These are phyloP conservation scores for Dysphania ambrosioides DNA, from an alignment of 148 eudicot genomes.

Conservation along the genomic window DNA sequence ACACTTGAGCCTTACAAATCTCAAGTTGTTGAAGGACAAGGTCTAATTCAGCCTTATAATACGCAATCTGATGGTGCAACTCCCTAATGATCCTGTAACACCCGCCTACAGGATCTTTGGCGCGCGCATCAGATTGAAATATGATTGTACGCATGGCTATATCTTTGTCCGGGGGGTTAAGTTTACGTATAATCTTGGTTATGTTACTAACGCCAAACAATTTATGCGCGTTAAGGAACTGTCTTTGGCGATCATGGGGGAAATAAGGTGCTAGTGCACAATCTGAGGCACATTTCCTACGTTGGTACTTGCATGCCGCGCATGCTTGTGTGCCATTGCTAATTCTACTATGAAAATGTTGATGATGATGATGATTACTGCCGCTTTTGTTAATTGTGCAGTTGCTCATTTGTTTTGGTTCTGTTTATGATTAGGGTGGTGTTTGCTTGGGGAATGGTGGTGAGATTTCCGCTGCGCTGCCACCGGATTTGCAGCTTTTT, in stretches of 20 bases:
- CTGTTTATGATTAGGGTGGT: conserved; percentile 5
- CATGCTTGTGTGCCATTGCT: conserved; percentile 62
- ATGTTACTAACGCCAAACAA: conserved; percentile 88
- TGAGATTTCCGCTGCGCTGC: conserved; percentile 62
- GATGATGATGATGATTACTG: neutral
- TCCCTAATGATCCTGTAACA: conserved; percentile 52
- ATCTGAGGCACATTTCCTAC: conserved; percentile 68
- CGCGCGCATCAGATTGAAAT: conserved; percentile 64
- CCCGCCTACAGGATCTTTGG: conserved; percentile 83
- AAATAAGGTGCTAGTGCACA: conserved; percentile 78
- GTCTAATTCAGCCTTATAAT: conserved; percentile 46
- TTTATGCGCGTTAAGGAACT: conserved; percentile 79
- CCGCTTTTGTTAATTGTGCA: conserved; percentile 11
- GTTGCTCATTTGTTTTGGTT: conserved; percentile 28
- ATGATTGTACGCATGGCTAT: conserved; percentile 74
- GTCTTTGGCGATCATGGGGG: conserved; percentile 63
- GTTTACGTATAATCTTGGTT: conserved; percentile 57
- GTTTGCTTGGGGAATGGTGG: conserved; percentile 36
- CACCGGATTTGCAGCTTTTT: conserved; percentile 46
- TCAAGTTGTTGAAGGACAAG: conserved; percentile 60
- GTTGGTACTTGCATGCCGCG: conserved; percentile 85
- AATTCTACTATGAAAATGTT: conserved; percentile 27
- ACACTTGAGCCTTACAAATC: conserved; percentile 41
- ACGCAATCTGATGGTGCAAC: conserved; percentile 44
- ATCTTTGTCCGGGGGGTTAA: conserved; percentile 47